phyloP scores from a whole-genome alignment of 768 basidiomycete genomes.

The Macrolepiota fuliginosa region DNA sequence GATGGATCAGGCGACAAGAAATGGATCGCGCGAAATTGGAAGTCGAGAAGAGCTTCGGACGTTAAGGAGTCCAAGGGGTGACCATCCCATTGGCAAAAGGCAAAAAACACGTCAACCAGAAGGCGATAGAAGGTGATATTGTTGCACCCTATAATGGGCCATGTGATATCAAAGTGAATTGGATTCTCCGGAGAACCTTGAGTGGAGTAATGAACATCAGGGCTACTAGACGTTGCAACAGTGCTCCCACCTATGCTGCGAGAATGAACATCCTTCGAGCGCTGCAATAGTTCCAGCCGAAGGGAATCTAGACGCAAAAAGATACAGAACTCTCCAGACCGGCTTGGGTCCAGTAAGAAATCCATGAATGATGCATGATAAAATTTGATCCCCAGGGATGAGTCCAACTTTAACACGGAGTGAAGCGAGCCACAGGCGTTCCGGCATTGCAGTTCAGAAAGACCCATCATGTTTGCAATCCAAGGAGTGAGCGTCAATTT shows the following conservation, averaged over 20 bases:
- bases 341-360: neutral
- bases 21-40: neutral
- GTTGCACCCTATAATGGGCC: neutral
- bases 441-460: neutral
- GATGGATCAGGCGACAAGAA: neutral
- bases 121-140: neutral
- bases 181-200: neutral
- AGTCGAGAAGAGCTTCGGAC: neutral
- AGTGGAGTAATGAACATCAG: neutral
- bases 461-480: neutral
- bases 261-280: neutral
- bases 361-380: constrained; percentile 3
- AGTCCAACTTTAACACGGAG: neutral
- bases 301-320: neutral
- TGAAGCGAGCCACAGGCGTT: neutral
- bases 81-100: neutral
- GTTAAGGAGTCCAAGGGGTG: neutral
- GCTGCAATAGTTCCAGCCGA: neutral
- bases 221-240: neutral
- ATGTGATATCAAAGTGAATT: neutral
- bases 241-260: neutral
- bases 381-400: neutral
- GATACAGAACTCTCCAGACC: neutral
- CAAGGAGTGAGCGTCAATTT: no score
- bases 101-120: neutral